Conservation (phyloP, 345 rosid species). For the Kernera saxatilis region DNA sequence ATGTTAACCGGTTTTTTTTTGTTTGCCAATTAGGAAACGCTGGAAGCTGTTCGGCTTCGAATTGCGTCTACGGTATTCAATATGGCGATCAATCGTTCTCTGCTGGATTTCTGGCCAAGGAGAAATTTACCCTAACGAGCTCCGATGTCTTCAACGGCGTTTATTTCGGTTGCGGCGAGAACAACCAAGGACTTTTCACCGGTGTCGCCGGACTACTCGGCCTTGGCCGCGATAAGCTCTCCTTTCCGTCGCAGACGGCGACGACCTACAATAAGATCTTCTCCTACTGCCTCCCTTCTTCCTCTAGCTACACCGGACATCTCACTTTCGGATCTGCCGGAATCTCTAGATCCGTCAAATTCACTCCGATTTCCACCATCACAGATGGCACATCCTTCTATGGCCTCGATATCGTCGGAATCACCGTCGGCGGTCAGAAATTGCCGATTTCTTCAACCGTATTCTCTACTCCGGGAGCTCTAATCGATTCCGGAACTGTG, state of each 20-base stretch:
- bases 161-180: constrained; percentile 77
- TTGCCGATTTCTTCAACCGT: constrained; percentile 42
- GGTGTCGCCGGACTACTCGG: constrained; percentile 79
- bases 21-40: constrained; percentile 33
- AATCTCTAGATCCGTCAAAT: constrained; percentile 38
- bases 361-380: constrained; percentile 48
- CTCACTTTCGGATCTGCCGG: constrained; percentile 57
- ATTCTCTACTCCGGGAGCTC: constrained; percentile 45
- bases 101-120: constrained; percentile 55
- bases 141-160: constrained; percentile 41
- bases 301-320: constrained; percentile 59
- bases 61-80: constrained; percentile 68
- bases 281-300: constrained; percentile 84
- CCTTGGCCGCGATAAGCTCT: constrained; percentile 66
- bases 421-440: constrained; percentile 49
- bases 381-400: constrained; percentile 47
- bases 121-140: constrained; percentile 50
- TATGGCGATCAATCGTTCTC: constrained; percentile 81
- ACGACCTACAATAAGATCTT: constrained; percentile 53
- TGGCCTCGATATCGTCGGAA: constrained; percentile 52
- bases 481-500: constrained; percentile 91
- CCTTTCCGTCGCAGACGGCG: constrained; percentile 65
- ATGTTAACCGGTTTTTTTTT: neutral
- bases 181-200: constrained; percentile 68
- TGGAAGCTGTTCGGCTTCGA: constrained; percentile 44